phyloP scores from a whole-genome alignment of 169 alveolate species.

The Amoebophrya sp. region DNA sequence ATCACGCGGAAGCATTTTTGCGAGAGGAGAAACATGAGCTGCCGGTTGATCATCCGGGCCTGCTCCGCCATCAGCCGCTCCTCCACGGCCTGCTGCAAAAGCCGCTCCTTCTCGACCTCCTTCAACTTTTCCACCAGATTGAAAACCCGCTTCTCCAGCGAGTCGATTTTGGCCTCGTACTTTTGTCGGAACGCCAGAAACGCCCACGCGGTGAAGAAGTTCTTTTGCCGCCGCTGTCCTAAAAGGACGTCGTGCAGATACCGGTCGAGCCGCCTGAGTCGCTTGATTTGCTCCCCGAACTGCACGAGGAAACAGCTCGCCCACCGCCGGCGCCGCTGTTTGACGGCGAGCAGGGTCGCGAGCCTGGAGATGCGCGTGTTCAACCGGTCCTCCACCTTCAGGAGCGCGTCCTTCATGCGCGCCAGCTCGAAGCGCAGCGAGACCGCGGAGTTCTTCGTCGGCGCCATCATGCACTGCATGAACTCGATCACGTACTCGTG shows the following conservation, averaged over 20 bases:
- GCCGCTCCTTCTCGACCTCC: background rate
- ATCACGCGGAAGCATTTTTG: background rate
- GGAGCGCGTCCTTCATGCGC: background rate
- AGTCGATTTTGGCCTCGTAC: background rate
- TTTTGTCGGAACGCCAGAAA: background rate
- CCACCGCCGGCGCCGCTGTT: background rate
- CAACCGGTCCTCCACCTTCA: background rate
- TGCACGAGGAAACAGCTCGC: background rate
- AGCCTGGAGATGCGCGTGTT: background rate
- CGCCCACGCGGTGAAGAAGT: background rate
- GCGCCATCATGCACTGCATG: constrained; percentile 22
- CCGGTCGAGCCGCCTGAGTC: background rate
- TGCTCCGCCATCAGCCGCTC: background rate
- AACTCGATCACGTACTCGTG: constrained; percentile 6
- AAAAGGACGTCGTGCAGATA: background rate
- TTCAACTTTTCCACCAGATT: background rate
- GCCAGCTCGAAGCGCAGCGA: background rate
- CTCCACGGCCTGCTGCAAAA: background rate
- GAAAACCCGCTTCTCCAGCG: background rate
- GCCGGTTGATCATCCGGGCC: background rate
- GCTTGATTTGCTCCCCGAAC: background rate
- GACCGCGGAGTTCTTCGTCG: background rate
- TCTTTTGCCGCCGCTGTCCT: background rate
- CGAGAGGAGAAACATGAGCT: background rate
- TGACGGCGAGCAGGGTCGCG: background rate